These are phyloP conservation scores for Leccinum obscurum DNA, from an alignment of 768 basidiomycete species.

Conservation along the genomic window DNA sequence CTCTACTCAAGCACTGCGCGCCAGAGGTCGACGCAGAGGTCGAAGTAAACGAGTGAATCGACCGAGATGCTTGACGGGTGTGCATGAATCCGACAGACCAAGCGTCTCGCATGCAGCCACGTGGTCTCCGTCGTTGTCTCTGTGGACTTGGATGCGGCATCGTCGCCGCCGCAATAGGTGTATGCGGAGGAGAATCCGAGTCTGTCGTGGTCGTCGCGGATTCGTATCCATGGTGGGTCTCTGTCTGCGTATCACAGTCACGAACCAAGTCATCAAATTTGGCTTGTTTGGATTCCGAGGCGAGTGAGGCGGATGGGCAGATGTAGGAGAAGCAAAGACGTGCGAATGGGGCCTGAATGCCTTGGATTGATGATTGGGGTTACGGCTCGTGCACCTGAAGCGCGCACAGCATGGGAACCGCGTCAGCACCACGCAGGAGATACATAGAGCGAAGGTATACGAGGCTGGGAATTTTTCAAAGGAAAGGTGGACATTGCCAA, in stretches of 20 bases:
- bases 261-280: no score
- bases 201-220: conserved; percentile 30
- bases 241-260: neutral
- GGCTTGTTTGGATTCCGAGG: neutral
- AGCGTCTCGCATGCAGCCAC: conserved; percentile 1
- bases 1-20: conserved; percentile 1
- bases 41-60: conserved; percentile 7
- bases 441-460: neutral
- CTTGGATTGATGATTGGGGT: conserved; percentile 9
- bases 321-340: conserved; percentile 1
- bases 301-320: conserved; percentile 1
- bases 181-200: conserved; percentile 29
- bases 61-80: conserved; percentile 16
- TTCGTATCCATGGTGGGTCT: conserved; percentile 28
- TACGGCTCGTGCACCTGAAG: conserved; percentile 6
- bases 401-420: no score
- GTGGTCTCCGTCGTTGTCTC: conserved; percentile 13
- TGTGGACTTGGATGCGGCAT: conserved; percentile 4
- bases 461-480: neutral
- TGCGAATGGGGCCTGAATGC: conserved; percentile 9
- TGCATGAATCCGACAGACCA: conserved; percentile 12
- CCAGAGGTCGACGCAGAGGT: neutral
- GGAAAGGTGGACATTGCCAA: neutral
- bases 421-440: conserved; percentile 12
- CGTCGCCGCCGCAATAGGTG: conserved; percentile 21